Base-by-base conservation (phyloP, 1,284 basidiomycete genomes). In the Rhodotorula sp. region DNA sequence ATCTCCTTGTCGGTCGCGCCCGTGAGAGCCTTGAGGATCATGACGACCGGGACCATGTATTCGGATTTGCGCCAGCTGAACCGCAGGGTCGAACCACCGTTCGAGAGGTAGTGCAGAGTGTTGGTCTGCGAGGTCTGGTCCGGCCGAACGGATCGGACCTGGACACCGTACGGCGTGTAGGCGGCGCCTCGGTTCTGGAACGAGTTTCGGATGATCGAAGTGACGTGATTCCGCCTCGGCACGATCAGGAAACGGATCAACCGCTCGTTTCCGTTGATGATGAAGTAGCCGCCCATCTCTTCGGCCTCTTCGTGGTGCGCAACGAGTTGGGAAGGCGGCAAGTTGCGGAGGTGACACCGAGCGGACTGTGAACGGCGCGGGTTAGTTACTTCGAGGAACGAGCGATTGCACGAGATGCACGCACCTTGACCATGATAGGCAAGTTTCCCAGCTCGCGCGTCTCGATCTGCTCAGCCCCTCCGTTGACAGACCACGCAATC, bases 11-110 rank as follows among this genome's bases (percentile, higher is more conserved):
- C 97, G 31, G 91, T 93, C 21, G 95, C 92, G 71, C 90, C 87
- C n/a, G 95, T 88, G 52, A 99, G 87, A 48, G 95, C 95, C 81
- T 99, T 99, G 78, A 99, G 87, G 78, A 99, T 87, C 73, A 99
- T 88, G 88, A 99, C 94, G 80, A 98, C 91, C 6, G 97, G 97
- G 58, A 99, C 92, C 80, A 98, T 95, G 83, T 97, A 99, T 86
- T 99, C 97, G 80, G 97, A 92, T 83, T 99, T 99, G 66, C 95
- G 85, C 93, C 93, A 98, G 80, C 89, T 93, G 84, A 99, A 99
- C 29, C 97, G 89, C 31, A 99, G 83, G 84, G 95, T 99, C 20
- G 95, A 91, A 76, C 90, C 95, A 58, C 97, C 97, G 80, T 97
- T 97, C 26, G 93, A 90, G 49, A 99, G 89, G 81, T 99, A 99